Conservation (phyloP, 1,284 basidiomycete genomes). For the Naganishia albida region DNA sequence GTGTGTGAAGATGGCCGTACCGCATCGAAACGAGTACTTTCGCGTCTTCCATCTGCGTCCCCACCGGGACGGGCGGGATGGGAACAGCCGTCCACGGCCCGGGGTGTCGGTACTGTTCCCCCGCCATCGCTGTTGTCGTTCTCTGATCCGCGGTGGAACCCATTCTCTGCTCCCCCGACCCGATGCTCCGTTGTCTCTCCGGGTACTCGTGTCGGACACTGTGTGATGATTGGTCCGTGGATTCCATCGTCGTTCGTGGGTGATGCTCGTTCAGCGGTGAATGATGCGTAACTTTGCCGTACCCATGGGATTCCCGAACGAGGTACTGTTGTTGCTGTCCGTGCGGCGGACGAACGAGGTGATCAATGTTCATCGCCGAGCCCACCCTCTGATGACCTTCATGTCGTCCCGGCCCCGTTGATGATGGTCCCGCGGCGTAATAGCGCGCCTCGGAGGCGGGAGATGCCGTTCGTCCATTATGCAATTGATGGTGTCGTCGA, state of each 20-base stretch:
- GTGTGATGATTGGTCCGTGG: slow-evolving; percentile 5
- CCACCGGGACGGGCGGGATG: neutral
- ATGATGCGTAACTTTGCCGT: neutral
- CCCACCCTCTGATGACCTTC: slow-evolving; percentile 4
- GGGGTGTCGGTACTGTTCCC: too few species aligned
- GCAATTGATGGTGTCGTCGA: neutral
- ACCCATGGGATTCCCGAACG: too few species aligned
- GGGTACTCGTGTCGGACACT: too few species aligned
- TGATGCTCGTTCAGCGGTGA: neutral
- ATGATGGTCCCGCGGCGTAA: too few species aligned
- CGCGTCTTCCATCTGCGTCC: neutral
- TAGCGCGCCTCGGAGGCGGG: too few species aligned
- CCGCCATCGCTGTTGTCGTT: too few species aligned
- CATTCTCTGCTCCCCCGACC: too few species aligned
- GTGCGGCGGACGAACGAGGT: neutral
- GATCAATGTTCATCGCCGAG: slow-evolving; percentile 8
- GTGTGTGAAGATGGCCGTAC: neutral
- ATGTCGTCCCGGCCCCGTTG: neutral
- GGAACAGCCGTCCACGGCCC: too few species aligned
- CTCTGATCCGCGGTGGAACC: too few species aligned
- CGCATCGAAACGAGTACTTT: slow-evolving; percentile 1
- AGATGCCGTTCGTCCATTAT: too few species aligned
- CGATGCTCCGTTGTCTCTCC: too few species aligned
- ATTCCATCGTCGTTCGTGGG: slow-evolving; percentile 14
- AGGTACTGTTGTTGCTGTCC: too few species aligned